Evolutionary conservation across 192 early-diverging fungal genomes (phyloP), one percentile per base, ranked within the genome.

Genomic region (Umbelopsis sp.): DNA sequence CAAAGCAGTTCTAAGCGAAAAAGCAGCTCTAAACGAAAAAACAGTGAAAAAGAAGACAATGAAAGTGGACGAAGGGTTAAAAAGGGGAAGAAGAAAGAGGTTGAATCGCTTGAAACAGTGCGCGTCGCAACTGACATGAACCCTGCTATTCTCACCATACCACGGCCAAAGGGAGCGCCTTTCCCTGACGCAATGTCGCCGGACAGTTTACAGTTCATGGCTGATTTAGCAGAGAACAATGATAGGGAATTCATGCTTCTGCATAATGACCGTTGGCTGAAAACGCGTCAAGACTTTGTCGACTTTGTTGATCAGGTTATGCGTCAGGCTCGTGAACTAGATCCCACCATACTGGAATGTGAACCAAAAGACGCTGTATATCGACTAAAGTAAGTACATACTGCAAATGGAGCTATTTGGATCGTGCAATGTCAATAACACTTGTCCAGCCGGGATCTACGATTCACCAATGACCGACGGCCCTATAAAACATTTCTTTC

Each of bases 401-500:
- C 33, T 6, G 55, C 16, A 61, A 15, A 21, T 27, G 1, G 6
- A 4, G 21, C 2, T 6, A 23, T 25, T 11, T 33, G 25, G 12
- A 8, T 53, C 15, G 12, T 13, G 22, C 13, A 33, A n/a, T 49
- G 12, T 69, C 23, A 35, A 41, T 50, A 35, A 47, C 69, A 67
- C 27, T 45, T 81, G 8, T 50, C 71, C 72, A 88, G 86, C 69
- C 82, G 87, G 8, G 88, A 90, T 66, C 64, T 90, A 9, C 74
- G 88, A 7, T 90, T 90, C 71, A 80, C 84, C 1, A 82, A 83
- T 18, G 87, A 85, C 16, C 78, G 78, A 64, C 68, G 71, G 13
- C 88, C 87, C 0, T 90, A 90, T 70, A 90, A 90, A 71, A 72
- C 69, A 2, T 69, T 79, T 27, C 35, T 87, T 3, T 55, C 80